Evolutionary conservation across 2,329 filamentous ascomycete species (phyloP), one percentile per base, ranked within the genome.

Genomic region (Rhinocladiella mackenziei): DNA sequence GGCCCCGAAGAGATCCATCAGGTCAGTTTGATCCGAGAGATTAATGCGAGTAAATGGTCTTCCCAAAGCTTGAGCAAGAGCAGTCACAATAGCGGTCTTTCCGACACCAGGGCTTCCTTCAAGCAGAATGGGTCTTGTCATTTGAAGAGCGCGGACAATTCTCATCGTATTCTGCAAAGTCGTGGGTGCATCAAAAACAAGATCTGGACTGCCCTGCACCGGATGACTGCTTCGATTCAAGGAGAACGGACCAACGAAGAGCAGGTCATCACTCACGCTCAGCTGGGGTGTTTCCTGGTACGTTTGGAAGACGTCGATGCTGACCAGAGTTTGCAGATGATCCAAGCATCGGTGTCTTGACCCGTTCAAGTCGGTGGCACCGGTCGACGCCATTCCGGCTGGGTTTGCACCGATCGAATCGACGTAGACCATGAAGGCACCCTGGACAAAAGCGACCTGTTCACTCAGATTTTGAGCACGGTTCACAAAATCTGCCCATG

Each of bases 41-140:
- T 99, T 99, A 66, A 99, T 96, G 57, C 92, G 79, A 1, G 89
- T 95, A 51, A 99, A 69, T 5, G 86, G 84, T 50, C 83, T 83
- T 4, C 89, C 88, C 53, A 87, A 84, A 3, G 83, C 81, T 55
- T 78, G 77, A 1, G 94, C 86, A 33, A 98, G 72, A 1, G 92
- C 89, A 33, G 84, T 83, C 15, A 99, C 81, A 10, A 99, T 75
- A 1, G 91, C 94, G 0, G 92, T 99, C 70, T 98, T 99, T 43
- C 92, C 92, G 15, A 99, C 92, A 62, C 92, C 92, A n/a, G 92
- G 92, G 57, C 86, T 96, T 25, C 94, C 92, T 69, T 99, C 92
- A 2, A 99, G 77, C 5, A 98, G 74, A 41, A 98, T 91, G 2
- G 92, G 91, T 61, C 96, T 96, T 39, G 80, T 75, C 42, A 95